Conservation (phyloP, 805 yeast species). For the Candida michaelii region DNA sequence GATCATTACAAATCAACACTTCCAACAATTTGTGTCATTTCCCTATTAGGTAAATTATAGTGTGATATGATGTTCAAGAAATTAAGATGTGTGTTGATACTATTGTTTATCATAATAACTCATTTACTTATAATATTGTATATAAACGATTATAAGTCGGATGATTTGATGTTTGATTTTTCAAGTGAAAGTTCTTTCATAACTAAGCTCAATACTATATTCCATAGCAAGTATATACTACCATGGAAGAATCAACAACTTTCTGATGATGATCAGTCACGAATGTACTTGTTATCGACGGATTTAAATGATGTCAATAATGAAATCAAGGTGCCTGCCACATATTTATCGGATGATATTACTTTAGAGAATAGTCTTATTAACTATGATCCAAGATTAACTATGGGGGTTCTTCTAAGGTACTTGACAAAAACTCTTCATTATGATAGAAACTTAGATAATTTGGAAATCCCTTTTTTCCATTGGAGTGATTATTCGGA, state of each 20-base stretch:
- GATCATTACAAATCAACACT: too few relatives aligned
- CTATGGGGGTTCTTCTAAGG: conserved; percentile 22
- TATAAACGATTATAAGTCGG: conserved; percentile 6
- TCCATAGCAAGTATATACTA: conserved; percentile 4
- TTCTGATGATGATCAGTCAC: conserved; percentile 8
- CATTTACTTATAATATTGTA: conserved; percentile 17
- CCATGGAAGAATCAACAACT: conserved; percentile 9
- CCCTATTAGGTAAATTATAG: background rate
- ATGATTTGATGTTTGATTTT: background rate
- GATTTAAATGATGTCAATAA: conserved; percentile 6
- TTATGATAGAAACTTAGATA: conserved; percentile 5
- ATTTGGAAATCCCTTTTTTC: conserved; percentile 21
- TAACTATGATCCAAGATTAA: conserved; percentile 30
- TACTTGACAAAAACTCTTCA: conserved; percentile 17
- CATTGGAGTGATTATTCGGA: conserved; percentile 37
- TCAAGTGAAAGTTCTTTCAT: background rate
- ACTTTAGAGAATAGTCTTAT: conserved; percentile 12
- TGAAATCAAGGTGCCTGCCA: conserved; percentile 16
- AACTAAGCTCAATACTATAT: background rate
- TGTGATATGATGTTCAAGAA: conserved; percentile 15
- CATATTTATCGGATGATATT: conserved; percentile 10
- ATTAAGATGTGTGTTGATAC: conserved; percentile 17
- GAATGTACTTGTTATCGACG: conserved; percentile 14
- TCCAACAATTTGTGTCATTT: too few relatives aligned
- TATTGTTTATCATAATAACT: conserved; percentile 15